These are phyloP conservation scores for Macadamia tetraphylla DNA, from an alignment of 164 flowering plant species.

Conservation along the genomic window DNA sequence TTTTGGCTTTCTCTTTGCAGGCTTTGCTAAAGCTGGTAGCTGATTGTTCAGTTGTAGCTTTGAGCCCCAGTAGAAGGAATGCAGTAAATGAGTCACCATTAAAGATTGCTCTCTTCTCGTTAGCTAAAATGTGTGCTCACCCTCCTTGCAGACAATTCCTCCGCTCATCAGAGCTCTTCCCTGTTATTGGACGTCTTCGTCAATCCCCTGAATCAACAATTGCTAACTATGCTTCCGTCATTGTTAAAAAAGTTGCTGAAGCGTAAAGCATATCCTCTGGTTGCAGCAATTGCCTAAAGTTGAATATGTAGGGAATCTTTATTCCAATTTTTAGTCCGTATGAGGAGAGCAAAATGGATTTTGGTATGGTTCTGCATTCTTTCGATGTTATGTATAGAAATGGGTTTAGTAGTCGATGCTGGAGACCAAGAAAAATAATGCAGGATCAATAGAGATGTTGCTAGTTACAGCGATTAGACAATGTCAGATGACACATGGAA, in stretches of 20 bases:
- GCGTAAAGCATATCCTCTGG: constrained; percentile 16
- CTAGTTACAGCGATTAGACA: no score
- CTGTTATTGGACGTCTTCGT: constrained; percentile 53
- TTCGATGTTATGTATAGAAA: no score
- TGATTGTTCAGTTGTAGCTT: constrained; percentile 64
- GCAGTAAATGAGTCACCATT: constrained; percentile 80
- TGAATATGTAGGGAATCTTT: no score
- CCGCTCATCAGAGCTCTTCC: constrained; percentile 65
- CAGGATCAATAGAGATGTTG: no score
- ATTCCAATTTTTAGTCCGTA: no score
- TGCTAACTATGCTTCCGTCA: constrained; percentile 66
- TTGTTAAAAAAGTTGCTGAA: constrained; percentile 49
- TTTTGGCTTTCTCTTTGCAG: constrained; percentile 33
- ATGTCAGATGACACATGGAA: no score
- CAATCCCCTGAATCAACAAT: constrained; percentile 79
- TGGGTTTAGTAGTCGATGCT: no score
- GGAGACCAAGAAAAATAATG: no score
- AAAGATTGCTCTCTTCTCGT: constrained; percentile 83
- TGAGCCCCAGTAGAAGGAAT: constrained; percentile 71
- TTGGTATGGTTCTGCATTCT: no score
- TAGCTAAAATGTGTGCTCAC: constrained; percentile 85
- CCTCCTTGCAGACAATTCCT: constrained; percentile 63
- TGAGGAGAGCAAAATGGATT: no score
- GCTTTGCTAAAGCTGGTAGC: constrained; percentile 77
- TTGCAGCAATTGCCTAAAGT: no score